A percentile compares a stretch with the other conserved stretches of the same genome.
Conservation (phyloP, 1,284 basidiomycete genomes). For the Bondarzewia mesenterica region DNA sequence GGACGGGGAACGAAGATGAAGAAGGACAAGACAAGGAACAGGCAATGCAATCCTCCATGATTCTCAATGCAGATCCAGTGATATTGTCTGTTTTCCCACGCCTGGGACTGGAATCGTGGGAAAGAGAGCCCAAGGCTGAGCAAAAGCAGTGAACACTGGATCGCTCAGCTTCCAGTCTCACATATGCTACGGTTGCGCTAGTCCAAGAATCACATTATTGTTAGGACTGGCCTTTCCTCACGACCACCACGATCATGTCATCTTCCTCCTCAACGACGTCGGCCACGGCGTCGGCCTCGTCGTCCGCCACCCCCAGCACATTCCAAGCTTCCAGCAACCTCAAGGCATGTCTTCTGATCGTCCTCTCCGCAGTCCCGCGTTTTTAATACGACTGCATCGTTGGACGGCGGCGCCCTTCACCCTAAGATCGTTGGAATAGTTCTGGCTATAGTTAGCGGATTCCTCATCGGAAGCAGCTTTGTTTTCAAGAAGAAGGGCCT, state of each 20-base stretch:
- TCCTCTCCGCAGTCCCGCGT: background rate
- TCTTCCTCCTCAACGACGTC: constrained; percentile 7
- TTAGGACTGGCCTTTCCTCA: background rate
- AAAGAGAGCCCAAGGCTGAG: no score
- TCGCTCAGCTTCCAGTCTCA: no score
- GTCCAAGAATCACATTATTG: no score
- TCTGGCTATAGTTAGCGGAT: constrained; percentile 76
- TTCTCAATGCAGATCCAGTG: no score
- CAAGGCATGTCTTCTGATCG: constrained; percentile 29
- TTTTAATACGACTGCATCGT: background rate
- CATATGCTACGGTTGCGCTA: no score
- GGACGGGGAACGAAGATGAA: no score
- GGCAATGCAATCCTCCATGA: no score
- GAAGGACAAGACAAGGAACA: no score
- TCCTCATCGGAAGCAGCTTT: constrained; percentile 91
- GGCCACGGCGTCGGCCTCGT: constrained; percentile 4
- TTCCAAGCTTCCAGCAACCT: constrained; percentile 21
- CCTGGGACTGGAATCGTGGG: no score
- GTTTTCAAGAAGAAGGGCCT: constrained; percentile 96
- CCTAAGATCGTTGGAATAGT: constrained; percentile 64
- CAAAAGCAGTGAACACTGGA: no score
- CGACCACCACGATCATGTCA: constrained; percentile 5
- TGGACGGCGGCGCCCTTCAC: background rate
- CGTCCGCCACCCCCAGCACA: constrained; percentile 1
- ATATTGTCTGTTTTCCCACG: no score